A percentile compares a stretch with the other conserved stretches of the same genome.
Conservation (phyloP, 2,329 filamentous ascomycete genomes). For the Penicillium sp. region DNA sequence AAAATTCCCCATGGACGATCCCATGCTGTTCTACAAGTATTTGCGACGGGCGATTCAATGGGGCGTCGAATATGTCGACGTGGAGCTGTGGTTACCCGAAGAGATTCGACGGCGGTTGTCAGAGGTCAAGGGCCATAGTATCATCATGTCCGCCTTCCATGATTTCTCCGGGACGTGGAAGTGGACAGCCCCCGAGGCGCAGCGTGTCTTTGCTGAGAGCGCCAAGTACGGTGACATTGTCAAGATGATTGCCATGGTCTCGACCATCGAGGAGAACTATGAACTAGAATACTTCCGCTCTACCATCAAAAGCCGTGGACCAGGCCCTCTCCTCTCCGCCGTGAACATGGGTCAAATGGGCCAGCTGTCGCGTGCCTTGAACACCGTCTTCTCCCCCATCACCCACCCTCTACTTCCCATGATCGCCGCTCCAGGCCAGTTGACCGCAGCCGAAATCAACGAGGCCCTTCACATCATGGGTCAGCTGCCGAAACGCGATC, state of each 20-base stretch:
- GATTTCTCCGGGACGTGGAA: slow-evolving; percentile 84
- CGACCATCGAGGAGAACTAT: slow-evolving; percentile 82
- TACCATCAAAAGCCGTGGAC: slow-evolving; percentile 68
- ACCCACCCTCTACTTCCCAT: slow-evolving; percentile 82
- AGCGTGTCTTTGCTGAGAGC: slow-evolving; percentile 71
- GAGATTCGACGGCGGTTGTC: slow-evolving; percentile 69
- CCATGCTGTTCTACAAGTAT: slow-evolving; percentile 74
- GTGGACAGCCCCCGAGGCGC: slow-evolving; percentile 75
- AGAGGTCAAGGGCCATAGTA: slow-evolving; percentile 73
- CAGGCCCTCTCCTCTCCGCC: slow-evolving; percentile 75
- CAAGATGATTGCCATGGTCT: slow-evolving; percentile 87
- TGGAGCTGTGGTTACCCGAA: slow-evolving; percentile 84
- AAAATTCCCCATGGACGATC: slow-evolving; percentile 80
- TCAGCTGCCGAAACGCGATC: slow-evolving; percentile 75
- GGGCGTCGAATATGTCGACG: slow-evolving; percentile 88
- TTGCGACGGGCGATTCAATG: slow-evolving; percentile 83
- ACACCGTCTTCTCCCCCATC: slow-evolving; percentile 85
- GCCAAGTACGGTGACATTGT: slow-evolving; percentile 79
- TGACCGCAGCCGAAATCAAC: slow-evolving; percentile 86
- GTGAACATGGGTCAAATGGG: slow-evolving; percentile 88
- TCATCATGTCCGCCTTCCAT: slow-evolving; percentile 90
- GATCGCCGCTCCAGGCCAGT: slow-evolving; percentile 81
- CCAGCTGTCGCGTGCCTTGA: slow-evolving; percentile 79
- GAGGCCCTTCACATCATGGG: slow-evolving; percentile 76
- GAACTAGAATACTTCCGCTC: slow-evolving; percentile 88